A percentile compares a stretch with the other conserved stretches of the same genome.
Conservation (phyloP, 305 asterid genomes). For the Striga hermonthica region DNA sequence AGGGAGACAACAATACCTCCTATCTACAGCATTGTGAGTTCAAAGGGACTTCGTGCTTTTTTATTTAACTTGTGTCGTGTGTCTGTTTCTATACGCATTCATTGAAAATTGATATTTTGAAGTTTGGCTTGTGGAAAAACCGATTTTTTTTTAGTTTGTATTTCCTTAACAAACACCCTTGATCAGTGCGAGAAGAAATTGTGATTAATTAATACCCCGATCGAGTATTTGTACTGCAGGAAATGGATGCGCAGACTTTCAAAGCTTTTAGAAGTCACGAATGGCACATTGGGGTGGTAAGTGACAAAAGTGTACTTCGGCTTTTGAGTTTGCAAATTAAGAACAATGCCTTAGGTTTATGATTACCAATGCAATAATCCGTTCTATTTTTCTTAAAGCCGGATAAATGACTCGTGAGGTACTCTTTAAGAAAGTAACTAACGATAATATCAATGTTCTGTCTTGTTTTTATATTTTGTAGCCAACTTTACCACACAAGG, state of each 20-base stretch:
- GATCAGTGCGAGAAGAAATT: too few relatives aligned
- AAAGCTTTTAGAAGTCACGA: slow-evolving; percentile 59
- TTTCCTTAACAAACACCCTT: neutral
- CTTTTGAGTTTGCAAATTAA: neutral
- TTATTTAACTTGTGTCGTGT: too few relatives aligned
- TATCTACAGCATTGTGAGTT: slow-evolving; percentile 86
- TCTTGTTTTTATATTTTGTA: slow-evolving; percentile 25
- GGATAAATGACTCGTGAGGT: neutral
- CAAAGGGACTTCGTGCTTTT: too few relatives aligned
- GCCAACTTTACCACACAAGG: slow-evolving; percentile 58
- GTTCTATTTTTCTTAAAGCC: too few relatives aligned
- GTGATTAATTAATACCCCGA: too few relatives aligned
- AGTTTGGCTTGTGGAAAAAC: too few relatives aligned
- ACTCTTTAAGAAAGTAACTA: neutral
- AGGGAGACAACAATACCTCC: slow-evolving; percentile 62
- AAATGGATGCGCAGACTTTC: slow-evolving; percentile 81
- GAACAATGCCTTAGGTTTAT: neutral
- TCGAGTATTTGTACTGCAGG: slow-evolving; percentile 41
- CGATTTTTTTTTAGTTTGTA: neutral
- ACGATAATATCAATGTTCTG: neutral
- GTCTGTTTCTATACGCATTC: too few relatives aligned
- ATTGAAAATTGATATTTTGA: too few relatives aligned
- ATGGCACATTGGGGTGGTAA: slow-evolving; percentile 92
- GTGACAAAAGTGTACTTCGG: slow-evolving; percentile 16
- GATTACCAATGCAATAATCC: too few relatives aligned